Conservation (phyloP, 495 filamentous ascomycete species). For the Talaromyces adpressus region DNA sequence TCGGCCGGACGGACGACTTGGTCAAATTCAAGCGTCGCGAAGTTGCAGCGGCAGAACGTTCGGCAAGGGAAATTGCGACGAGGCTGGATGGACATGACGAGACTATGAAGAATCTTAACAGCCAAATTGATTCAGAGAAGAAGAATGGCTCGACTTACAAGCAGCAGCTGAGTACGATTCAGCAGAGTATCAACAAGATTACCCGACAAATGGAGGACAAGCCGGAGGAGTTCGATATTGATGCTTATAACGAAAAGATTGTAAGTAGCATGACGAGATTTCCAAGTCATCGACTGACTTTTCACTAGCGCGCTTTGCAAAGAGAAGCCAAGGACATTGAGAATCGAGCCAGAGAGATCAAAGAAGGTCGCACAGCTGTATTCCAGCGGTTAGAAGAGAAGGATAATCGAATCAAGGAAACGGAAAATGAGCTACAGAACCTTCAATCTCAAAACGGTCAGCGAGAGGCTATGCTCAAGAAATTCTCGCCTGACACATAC, state of each 20-base stretch:
- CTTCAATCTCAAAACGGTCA: slow-evolving; percentile 74
- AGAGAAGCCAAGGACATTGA: slow-evolving; percentile 25
- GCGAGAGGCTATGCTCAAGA: slow-evolving; percentile 55
- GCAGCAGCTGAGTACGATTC: slow-evolving; percentile 36
- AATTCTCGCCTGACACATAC: slow-evolving; percentile 51
- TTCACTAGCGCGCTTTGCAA: slow-evolving; percentile 29
- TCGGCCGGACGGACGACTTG: slow-evolving; percentile 37
- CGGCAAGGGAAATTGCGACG: slow-evolving; percentile 41
- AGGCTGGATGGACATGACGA: slow-evolving; percentile 47
- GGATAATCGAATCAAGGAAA: slow-evolving; percentile 20
- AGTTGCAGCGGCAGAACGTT: slow-evolving; percentile 42
- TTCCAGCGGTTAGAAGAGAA: slow-evolving; percentile 20
- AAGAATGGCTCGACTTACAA: slow-evolving; percentile 41
- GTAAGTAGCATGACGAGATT: slow-evolving; percentile 21
- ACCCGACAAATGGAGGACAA: slow-evolving; percentile 41
- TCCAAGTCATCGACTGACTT: slow-evolving; percentile 13
- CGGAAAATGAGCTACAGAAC: slow-evolving; percentile 43
- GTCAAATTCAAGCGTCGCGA: slow-evolving; percentile 43
- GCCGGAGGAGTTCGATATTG: slow-evolving; percentile 45
- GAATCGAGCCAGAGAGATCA: slow-evolving; percentile 23
- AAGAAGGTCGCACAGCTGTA: slow-evolving; percentile 18
- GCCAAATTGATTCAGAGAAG: slow-evolving; percentile 51
- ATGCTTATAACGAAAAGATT: slow-evolving; percentile 44
- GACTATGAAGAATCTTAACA: slow-evolving; percentile 46
- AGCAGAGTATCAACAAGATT: slow-evolving; percentile 36